Conservation (phyloP, 2,329 filamentous ascomycete genomes). For the Alternaria viburni region DNA sequence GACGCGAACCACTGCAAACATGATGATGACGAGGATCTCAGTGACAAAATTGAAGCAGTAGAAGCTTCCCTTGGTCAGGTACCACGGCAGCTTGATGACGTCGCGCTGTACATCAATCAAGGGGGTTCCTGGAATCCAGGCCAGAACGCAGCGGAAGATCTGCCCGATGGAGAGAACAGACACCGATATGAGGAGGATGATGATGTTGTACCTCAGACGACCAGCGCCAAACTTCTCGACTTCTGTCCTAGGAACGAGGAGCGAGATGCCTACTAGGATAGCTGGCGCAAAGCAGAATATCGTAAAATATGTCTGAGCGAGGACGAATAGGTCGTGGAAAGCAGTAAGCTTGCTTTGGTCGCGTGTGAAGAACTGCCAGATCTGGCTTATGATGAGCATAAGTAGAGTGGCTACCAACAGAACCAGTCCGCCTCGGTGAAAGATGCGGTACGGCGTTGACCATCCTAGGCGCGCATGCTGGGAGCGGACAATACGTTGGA, state of each 20-base stretch:
- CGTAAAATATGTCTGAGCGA: constrained; percentile 68
- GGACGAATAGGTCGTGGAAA: constrained; percentile 69
- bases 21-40: constrained; percentile 72
- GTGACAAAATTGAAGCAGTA: constrained; percentile 81
- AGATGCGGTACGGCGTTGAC: constrained; percentile 60
- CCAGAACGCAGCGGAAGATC: constrained; percentile 68
- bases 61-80: constrained; percentile 73
- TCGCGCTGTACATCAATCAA: constrained; percentile 57
- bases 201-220: constrained; percentile 69
- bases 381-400: constrained; percentile 69
- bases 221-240: constrained; percentile 71
- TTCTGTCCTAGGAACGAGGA: constrained; percentile 54
- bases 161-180: constrained; percentile 71
- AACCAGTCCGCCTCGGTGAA: constrained; percentile 57
- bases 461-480: constrained; percentile 75
- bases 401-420: constrained; percentile 66
- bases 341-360: constrained; percentile 56
- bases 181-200: constrained; percentile 66
- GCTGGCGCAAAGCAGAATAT: constrained; percentile 71
- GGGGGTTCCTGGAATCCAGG: constrained; percentile 56
- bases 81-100: constrained; percentile 62
- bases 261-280: constrained; percentile 58
- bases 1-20: constrained; percentile 71
- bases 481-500: constrained; percentile 76
- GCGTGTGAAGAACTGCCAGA: constrained; percentile 73